These are phyloP conservation scores for Quillaja saponaria DNA, from an alignment of 306 rosid genomes.

Conservation along the genomic window DNA sequence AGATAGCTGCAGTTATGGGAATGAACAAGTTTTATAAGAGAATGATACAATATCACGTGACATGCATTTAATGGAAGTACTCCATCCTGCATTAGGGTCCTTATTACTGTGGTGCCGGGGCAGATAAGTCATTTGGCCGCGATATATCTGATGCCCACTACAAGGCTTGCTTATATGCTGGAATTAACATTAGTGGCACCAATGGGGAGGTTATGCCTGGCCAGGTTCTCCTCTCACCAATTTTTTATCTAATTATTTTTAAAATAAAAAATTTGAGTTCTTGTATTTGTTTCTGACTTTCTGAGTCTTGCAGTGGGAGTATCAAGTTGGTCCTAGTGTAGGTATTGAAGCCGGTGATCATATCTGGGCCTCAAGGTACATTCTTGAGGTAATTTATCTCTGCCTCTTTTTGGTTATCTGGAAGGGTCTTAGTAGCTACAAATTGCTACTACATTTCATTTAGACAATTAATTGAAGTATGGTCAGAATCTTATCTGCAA, in stretches of 20 bases:
- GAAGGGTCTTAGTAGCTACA: neutral
- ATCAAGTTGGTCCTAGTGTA: slow-evolving; percentile 98
- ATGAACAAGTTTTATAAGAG: neutral
- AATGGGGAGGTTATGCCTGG: slow-evolving; percentile 99
- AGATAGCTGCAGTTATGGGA: slow-evolving; percentile 11
- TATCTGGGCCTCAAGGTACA: slow-evolving; percentile 86
- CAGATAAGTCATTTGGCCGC: slow-evolving; percentile 98
- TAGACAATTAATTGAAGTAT: neutral
- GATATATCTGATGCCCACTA: slow-evolving; percentile 99
- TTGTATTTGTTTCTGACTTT: slow-evolving; percentile 18
- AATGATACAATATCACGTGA: slow-evolving; percentile 3
- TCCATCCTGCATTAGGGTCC: slow-evolving; percentile 69
- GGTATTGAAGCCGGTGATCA: slow-evolving; percentile 97
- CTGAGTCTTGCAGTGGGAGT: slow-evolving; percentile 81
- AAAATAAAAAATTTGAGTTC: slow-evolving; percentile 24
- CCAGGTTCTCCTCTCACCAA: slow-evolving; percentile 59
- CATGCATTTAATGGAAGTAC: slow-evolving; percentile 7
- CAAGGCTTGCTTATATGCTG: slow-evolving; percentile 97
- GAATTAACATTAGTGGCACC: slow-evolving; percentile 95
- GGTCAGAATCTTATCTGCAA: neutral
- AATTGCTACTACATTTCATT: neutral
- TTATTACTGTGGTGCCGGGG: slow-evolving; percentile 89
- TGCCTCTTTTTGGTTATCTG: slow-evolving; percentile 26
- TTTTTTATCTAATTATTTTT: slow-evolving; percentile 14
- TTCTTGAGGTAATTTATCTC: slow-evolving; percentile 78